phyloP scores from a whole-genome alignment of 1,284 basidiomycete genomes.

The Ganoderma meredithae region DNA sequence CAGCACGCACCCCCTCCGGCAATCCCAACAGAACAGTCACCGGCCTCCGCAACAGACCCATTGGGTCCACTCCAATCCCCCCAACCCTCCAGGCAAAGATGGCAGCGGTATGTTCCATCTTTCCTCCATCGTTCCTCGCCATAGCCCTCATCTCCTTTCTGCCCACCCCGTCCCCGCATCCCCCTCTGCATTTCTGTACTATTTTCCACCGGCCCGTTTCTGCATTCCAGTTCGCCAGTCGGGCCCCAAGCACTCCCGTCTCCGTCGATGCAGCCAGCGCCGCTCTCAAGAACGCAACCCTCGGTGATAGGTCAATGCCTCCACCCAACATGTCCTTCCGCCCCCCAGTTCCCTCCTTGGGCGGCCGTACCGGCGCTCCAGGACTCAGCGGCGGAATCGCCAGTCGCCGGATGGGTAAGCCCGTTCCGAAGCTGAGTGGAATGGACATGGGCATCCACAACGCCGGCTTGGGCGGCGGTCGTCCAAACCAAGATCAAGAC shows the following conservation, averaged over 20 bases:
- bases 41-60: slow-evolving; percentile 44
- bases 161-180: neutral
- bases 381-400: slow-evolving; percentile 47
- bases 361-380: slow-evolving; percentile 31
- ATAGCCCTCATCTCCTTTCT: slow-evolving; percentile 23
- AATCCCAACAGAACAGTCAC: slow-evolving; percentile 47
- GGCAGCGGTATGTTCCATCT: slow-evolving; percentile 71
- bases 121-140: slow-evolving; percentile 17
- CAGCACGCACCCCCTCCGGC: slow-evolving; percentile 22
- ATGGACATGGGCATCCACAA: slow-evolving; percentile 64
- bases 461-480: slow-evolving; percentile 76
- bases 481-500: slow-evolving; percentile 51
- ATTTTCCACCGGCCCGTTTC: slow-evolving; percentile 13
- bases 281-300: slow-evolving; percentile 48
- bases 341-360: slow-evolving; percentile 38
- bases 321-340: slow-evolving; percentile 36
- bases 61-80: slow-evolving; percentile 75
- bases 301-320: slow-evolving; percentile 40
- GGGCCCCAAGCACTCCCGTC: slow-evolving; percentile 33
- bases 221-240: slow-evolving; percentile 56
- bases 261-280: slow-evolving; percentile 50
- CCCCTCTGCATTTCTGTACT: neutral
- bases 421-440: slow-evolving; percentile 66
- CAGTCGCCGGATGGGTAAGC: slow-evolving; percentile 51
- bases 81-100: slow-evolving; percentile 93